Conservation (phyloP, 192 early-diverging fungal species). For the Podila verticillata region DNA sequence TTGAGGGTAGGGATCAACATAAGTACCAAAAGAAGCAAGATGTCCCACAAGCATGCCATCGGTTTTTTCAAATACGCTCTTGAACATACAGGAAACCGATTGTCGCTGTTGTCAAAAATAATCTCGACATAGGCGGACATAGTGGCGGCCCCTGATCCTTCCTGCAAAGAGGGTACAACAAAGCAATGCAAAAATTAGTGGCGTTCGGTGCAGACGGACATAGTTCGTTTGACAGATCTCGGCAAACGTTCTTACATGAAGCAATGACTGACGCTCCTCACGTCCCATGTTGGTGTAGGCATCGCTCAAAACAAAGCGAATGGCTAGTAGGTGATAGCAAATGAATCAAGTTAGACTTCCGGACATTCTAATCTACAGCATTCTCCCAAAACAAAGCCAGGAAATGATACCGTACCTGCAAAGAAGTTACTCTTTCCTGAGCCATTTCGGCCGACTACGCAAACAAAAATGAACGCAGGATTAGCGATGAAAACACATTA, state of each 20-base stretch:
- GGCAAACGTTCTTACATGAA: slow-evolving; percentile 72
- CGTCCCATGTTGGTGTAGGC: slow-evolving; percentile 92
- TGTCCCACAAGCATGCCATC: neutral
- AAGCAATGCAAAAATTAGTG: slow-evolving; percentile 17
- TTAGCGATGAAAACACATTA: too few relatives aligned
- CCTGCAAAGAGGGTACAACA: slow-evolving; percentile 56
- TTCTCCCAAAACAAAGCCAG: neutral
- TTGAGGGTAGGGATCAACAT: slow-evolving; percentile 6
- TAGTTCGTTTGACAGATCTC: slow-evolving; percentile 65
- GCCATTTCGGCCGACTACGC: slow-evolving; percentile 92
- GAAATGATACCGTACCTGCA: slow-evolving; percentile 68
- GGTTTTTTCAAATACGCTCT: slow-evolving; percentile 1
- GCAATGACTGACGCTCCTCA: slow-evolving; percentile 92
- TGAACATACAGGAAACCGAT: slow-evolving; percentile 83
- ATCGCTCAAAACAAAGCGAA: slow-evolving; percentile 95
- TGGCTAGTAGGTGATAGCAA: slow-evolving; percentile 67
- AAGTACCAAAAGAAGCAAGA: neutral
- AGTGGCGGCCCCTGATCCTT: slow-evolving; percentile 89
- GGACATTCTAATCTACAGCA: neutral
- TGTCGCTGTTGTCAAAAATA: slow-evolving; percentile 96
- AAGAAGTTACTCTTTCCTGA: slow-evolving; percentile 99
- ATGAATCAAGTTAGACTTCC: neutral
- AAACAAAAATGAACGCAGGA: neutral
- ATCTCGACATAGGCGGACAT: slow-evolving; percentile 97
- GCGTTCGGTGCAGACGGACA: slow-evolving; percentile 4